These are phyloP conservation scores for Colletotrichum magnum DNA, from an alignment of 2,329 filamentous ascomycete genomes.

Conservation along the genomic window DNA sequence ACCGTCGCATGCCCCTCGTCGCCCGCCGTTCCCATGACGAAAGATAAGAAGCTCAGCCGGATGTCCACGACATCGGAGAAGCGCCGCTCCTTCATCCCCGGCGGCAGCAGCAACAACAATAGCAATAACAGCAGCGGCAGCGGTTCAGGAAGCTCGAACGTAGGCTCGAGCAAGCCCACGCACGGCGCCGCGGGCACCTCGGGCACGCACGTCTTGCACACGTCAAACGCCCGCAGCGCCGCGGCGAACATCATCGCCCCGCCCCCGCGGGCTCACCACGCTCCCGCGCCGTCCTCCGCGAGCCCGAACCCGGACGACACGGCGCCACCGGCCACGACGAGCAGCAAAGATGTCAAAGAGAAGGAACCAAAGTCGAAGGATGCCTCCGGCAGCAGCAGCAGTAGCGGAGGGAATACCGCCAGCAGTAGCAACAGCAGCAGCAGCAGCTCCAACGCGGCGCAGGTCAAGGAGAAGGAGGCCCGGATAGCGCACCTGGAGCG, in stretches of 20 bases:
- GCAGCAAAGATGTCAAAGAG: conserved; percentile 44
- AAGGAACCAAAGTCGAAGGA: conserved; percentile 45
- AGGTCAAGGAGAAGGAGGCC: conserved; percentile 63
- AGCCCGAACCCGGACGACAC: conserved; percentile 46
- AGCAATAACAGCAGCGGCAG: conserved; percentile 45
- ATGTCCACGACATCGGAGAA: conserved; percentile 54
- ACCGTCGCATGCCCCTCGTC: conserved; percentile 18
- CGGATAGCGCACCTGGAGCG: conserved; percentile 67
- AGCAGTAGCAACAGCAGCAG: conserved; percentile 43
- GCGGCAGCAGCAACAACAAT: conserved; percentile 38
- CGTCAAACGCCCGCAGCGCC: conserved; percentile 47
- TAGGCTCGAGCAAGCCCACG: not conserved
- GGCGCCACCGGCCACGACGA: not conserved
- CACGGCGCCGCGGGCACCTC: conserved; percentile 8
- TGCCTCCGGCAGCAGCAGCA: conserved; percentile 5
- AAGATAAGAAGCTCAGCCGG: conserved; percentile 42
- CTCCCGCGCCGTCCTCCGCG: conserved; percentile 51
- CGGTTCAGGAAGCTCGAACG: conserved; percentile 37
- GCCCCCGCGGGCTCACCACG: conserved; percentile 56
- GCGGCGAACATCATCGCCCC: conserved; percentile 54
- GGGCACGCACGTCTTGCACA: conserved; percentile 47
- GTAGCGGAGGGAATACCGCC: conserved; percentile 33
- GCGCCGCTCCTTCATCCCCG: conserved; percentile 53
- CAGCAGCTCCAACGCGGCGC: conserved; percentile 39
- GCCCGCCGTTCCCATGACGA: conserved; percentile 40